A percentile compares a stretch with the other conserved stretches of the same genome.
Evolutionary conservation across 805 yeast genomes (phyloP).

Genomic region (Lachancea meyersii): DNA sequence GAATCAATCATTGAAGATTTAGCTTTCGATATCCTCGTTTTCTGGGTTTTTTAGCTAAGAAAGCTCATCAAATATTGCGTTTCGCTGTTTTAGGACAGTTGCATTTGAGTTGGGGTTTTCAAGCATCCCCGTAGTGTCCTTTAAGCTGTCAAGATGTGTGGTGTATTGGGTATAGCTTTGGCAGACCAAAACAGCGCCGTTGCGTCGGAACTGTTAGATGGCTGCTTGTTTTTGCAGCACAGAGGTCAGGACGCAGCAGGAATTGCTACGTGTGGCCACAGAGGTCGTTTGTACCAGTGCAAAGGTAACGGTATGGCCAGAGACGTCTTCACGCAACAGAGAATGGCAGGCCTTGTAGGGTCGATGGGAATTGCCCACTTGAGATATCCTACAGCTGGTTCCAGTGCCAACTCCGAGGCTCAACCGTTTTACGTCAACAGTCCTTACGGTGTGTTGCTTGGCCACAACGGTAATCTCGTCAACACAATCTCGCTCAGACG

Average conservation of each 20-base stretch:
- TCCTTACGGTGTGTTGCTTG: conserved; percentile 86
- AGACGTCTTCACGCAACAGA: conserved; percentile 83
- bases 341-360: conserved; percentile 78
- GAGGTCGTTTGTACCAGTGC: conserved; percentile 93
- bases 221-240: conserved; percentile 87
- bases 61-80: neutral
- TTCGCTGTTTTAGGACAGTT: neutral
- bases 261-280: conserved; percentile 87
- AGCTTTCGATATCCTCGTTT: too few relatives aligned
- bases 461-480: conserved; percentile 93
- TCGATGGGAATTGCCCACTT: conserved; percentile 93
- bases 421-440: conserved; percentile 98
- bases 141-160: conserved; percentile 69
- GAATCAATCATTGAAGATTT: too few relatives aligned
- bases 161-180: conserved; percentile 80
- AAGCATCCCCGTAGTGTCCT: neutral
- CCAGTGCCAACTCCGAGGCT: conserved; percentile 92
- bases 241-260: conserved; percentile 99
- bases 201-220: conserved; percentile 88
- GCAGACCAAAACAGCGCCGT: conserved; percentile 69
- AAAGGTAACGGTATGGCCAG: conserved; percentile 99
- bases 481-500: conserved; percentile 71
- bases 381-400: conserved; percentile 97
- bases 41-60: too few relatives aligned
- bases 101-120: neutral